phyloP scores from a whole-genome alignment of 495 filamentous ascomycete genomes.

The Pseudoneurospora amorphoporcata region DNA sequence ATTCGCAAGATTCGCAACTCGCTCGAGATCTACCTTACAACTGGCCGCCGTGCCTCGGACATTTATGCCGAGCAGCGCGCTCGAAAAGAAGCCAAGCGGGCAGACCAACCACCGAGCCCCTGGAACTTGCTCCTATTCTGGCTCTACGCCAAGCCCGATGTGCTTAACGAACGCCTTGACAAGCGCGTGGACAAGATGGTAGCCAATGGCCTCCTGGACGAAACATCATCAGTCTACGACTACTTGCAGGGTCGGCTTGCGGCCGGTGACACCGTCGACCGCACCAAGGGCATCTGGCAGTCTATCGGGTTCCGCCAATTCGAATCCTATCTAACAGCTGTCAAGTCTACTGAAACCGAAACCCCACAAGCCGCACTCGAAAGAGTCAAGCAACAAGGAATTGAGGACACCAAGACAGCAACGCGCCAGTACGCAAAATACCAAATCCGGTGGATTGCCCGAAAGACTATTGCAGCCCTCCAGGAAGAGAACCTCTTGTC shows the following conservation, averaged over 20 bases:
- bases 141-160: conserved; percentile 63
- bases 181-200: conserved; percentile 77
- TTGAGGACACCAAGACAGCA: conserved; percentile 56
- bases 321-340: conserved; percentile 52
- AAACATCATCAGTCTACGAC: conserved; percentile 54
- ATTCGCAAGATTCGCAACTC: conserved; percentile 80
- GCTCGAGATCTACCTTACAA: conserved; percentile 77
- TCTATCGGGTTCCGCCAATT: conserved; percentile 95
- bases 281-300: conserved; percentile 79
- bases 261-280: conserved; percentile 49
- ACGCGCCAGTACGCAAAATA: conserved; percentile 80
- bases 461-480: conserved; percentile 62
- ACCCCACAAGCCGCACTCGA: conserved; percentile 22
- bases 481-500: conserved; percentile 37
- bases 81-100: conserved; percentile 16
- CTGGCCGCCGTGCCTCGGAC: conserved; percentile 71
- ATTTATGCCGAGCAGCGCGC: conserved; percentile 68
- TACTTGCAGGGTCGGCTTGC: conserved; percentile 38
- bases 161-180: conserved; percentile 60
- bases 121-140: conserved; percentile 74
- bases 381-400: conserved; percentile 23
- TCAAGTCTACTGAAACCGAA: conserved; percentile 22
- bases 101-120: conserved; percentile 19
- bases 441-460: conserved; percentile 78
- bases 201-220: conserved; percentile 51